phyloP scores from a whole-genome alignment of 192 early-diverging fungal species.

The Linderina pennispora region DNA sequence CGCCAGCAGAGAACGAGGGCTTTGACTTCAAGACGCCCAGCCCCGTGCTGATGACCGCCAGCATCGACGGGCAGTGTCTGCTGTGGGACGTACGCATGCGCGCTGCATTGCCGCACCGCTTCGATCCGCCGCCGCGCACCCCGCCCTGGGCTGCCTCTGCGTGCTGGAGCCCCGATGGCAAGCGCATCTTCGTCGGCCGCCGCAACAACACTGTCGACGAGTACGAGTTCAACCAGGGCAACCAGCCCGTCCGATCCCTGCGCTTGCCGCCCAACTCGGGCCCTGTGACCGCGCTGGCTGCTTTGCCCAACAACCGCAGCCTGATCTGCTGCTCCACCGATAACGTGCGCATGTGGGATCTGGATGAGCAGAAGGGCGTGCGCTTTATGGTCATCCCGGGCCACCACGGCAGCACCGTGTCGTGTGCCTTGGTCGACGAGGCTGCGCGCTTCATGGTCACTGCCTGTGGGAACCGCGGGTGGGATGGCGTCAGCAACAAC shows the following conservation, averaged over 20 bases:
- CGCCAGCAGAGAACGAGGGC: background rate
- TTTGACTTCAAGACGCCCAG: conserved; percentile 12
- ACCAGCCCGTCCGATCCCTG: conserved; percentile 62
- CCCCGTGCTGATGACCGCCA: conserved; percentile 59
- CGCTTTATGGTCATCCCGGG: conserved; percentile 89
- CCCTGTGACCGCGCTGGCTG: conserved; percentile 69
- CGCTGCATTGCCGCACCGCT: conserved; percentile 41
- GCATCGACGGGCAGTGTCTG: conserved; percentile 66
- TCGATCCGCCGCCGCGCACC: conserved; percentile 53
- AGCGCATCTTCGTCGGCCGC: conserved; percentile 74
- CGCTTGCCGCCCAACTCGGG: conserved; percentile 86
- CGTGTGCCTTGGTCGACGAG: conserved; percentile 59
- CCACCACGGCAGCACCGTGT: conserved; percentile 84
- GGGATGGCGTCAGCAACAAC: conserved; percentile 86
- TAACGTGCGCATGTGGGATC: conserved; percentile 89
- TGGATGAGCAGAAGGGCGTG: conserved; percentile 45
- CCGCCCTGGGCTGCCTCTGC: conserved; percentile 72
- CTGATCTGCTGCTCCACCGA: conserved; percentile 88
- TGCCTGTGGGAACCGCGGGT: conserved; percentile 90
- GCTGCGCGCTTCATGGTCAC: conserved; percentile 80
- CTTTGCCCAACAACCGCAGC: conserved; percentile 73
- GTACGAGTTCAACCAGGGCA: conserved; percentile 61
- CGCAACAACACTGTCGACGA: conserved; percentile 92
- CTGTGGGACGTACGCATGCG: conserved; percentile 71
- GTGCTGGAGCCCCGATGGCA: conserved; percentile 81